Conservation (phyloP, 2,329 filamentous ascomycete genomes). For the Phoma sp. region DNA sequence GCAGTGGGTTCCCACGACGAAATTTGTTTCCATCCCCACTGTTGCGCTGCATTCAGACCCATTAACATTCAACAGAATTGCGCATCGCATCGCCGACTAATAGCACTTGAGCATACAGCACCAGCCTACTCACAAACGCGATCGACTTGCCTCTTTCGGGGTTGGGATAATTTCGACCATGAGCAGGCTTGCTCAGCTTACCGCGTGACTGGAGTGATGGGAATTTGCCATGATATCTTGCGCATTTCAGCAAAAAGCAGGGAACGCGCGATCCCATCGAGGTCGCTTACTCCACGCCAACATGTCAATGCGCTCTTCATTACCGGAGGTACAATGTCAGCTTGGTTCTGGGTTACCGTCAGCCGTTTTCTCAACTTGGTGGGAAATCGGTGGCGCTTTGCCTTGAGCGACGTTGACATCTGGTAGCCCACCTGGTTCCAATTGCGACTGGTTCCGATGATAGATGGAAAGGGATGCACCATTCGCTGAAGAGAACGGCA, state of each 20-base stretch:
- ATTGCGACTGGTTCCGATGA: neutral
- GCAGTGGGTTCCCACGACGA: constrained; percentile 14
- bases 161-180: constrained; percentile 2
- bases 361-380: neutral
- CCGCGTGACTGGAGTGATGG: constrained; percentile 16
- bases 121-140: constrained; percentile 4
- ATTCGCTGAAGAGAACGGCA: neutral
- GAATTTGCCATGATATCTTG: constrained; percentile 3
- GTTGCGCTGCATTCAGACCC: constrained; percentile 13
- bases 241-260: constrained; percentile 13
- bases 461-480: neutral
- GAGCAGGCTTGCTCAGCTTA: constrained; percentile 17
- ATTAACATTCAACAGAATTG: constrained; percentile 7
- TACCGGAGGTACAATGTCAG: neutral
- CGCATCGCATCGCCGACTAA: constrained; percentile 3
- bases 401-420: neutral
- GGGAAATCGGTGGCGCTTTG: neutral
- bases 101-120: neutral
- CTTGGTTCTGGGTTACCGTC: neutral
- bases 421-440: neutral
- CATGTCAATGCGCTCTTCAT: constrained; percentile 3
- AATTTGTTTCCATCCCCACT: constrained; percentile 17
- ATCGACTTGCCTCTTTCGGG: constrained; percentile 14
- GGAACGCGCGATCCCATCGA: constrained; percentile 6
- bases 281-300: constrained; percentile 1